A percentile compares a stretch with the other conserved stretches of the same genome.
These are phyloP conservation scores for Cercospora zeina DNA, from an alignment of 2,329 filamentous ascomycete genomes.

Conservation along the genomic window DNA sequence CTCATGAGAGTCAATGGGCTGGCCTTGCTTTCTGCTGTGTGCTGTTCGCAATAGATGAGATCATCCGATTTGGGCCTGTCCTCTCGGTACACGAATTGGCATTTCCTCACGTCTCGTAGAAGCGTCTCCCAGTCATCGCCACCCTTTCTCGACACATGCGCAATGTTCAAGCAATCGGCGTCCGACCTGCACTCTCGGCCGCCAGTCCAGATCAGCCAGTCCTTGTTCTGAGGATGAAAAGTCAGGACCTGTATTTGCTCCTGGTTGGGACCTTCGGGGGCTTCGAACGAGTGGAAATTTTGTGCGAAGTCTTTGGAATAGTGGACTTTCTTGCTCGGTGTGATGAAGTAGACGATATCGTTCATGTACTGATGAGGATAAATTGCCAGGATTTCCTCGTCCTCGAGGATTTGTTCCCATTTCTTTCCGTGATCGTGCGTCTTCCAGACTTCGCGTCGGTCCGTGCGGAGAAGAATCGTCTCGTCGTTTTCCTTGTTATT, in stretches of 20 bases:
- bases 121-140: slow-evolving; percentile 75
- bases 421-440: slow-evolving; percentile 84
- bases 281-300: slow-evolving; percentile 71
- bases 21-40: slow-evolving; percentile 53
- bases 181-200: slow-evolving; percentile 60
- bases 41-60: slow-evolving; percentile 65
- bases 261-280: slow-evolving; percentile 61
- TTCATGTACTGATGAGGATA: slow-evolving; percentile 78
- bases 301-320: slow-evolving; percentile 81
- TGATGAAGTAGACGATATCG: slow-evolving; percentile 85
- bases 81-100: slow-evolving; percentile 78
- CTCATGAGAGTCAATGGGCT: slow-evolving; percentile 68
- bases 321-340: slow-evolving; percentile 64
- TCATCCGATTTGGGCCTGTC: slow-evolving; percentile 59
- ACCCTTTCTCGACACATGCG: slow-evolving; percentile 75
- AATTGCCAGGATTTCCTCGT: slow-evolving; percentile 68
- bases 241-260: slow-evolving; percentile 58
- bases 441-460: slow-evolving; percentile 65
- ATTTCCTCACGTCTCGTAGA: slow-evolving; percentile 72
- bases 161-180: slow-evolving; percentile 67
- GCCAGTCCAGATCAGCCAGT: slow-evolving; percentile 92
- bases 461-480: slow-evolving; percentile 64
- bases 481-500: slow-evolving; percentile 65
- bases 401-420: slow-evolving; percentile 68
- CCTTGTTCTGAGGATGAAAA: slow-evolving; percentile 82